Conservation (phyloP, 140 eudicot species). For the Bidens hawaiensis region DNA sequence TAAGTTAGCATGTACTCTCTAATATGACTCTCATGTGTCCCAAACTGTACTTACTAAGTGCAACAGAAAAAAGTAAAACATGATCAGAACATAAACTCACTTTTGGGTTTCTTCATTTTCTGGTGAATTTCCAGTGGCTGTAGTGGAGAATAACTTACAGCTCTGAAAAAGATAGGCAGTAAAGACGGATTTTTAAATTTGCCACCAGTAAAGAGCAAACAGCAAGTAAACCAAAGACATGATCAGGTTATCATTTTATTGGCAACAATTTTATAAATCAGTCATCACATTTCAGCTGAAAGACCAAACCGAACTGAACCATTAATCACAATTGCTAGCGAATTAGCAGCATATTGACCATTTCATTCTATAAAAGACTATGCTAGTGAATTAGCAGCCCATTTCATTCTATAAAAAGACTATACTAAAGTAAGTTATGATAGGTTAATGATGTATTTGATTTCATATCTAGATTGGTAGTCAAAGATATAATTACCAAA, state of each 20-base stretch:
- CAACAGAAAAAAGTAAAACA: not conserved
- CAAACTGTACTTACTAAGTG: too few species aligned
- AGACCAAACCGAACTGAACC: not conserved
- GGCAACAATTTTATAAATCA: not conserved
- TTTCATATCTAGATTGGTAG: too few species aligned
- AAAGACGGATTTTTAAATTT: not conserved
- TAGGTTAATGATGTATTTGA: too few species aligned
- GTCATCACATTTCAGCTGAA: not conserved
- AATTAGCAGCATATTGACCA: too few species aligned
- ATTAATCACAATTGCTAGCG: not conserved
- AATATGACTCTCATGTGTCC: too few species aligned
- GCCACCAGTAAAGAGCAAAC: not conserved
- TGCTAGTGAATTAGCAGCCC: not conserved
- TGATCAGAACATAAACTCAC: slow-evolving; percentile 5
- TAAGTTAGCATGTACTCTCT: not conserved
- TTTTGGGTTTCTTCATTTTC: slow-evolving; percentile 19
- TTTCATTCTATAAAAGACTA: too few species aligned
- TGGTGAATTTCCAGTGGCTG: slow-evolving; percentile 4
- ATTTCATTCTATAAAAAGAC: not conserved
- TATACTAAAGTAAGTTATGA: not conserved
- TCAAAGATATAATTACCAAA: too few species aligned
- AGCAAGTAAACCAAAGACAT: not conserved
- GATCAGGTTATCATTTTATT: not conserved
- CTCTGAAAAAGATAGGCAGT: not conserved
- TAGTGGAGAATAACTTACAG: slow-evolving; percentile 3